Percentiles rank a stretch among this genome's conserved stretches.
Conservation (phyloP, 768 basidiomycete genomes). For the Kwoniella sp. region DNA sequence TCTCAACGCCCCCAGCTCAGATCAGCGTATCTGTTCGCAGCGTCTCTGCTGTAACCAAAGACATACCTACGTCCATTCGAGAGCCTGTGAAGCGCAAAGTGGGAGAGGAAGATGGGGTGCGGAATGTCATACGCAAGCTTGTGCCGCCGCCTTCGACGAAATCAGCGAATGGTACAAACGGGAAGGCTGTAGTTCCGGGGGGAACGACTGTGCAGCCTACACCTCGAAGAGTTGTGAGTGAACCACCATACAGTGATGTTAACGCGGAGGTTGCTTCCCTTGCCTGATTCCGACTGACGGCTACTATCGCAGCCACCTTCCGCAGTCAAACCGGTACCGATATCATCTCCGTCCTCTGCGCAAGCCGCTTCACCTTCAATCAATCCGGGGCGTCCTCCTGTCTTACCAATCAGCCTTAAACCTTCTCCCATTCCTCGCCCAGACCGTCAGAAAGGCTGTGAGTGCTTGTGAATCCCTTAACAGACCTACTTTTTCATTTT, state of each 20-base stretch:
- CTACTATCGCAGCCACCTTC: background rate
- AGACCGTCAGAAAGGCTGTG: conserved; percentile 51
- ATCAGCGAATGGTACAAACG: background rate
- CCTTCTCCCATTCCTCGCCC: conserved; percentile 47
- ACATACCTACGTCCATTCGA: conserved; percentile 10
- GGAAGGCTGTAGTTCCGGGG: background rate
- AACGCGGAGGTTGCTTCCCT: too few relatives aligned
- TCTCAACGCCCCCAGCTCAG: background rate
- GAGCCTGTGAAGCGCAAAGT: conserved; percentile 13
- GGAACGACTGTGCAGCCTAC: too few relatives aligned
- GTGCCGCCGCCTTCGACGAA: background rate
- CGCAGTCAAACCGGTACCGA: background rate
- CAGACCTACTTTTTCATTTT: too few relatives aligned
- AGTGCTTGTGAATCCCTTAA: conserved; percentile 12
- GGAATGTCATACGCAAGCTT: conserved; percentile 8
- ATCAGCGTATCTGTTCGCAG: background rate
- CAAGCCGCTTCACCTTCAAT: background rate
- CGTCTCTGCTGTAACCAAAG: too few relatives aligned
- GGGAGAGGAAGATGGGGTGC: conserved; percentile 12
- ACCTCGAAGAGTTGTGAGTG: too few relatives aligned
- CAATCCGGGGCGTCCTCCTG: conserved; percentile 22
- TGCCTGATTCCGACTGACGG: too few relatives aligned
- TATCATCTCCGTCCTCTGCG: background rate
- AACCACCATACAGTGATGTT: too few relatives aligned
- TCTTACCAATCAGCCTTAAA: conserved; percentile 29